These are phyloP conservation scores for Phialophora verrucosa DNA, from an alignment of 2,329 filamentous ascomycete species.

Conservation along the genomic window DNA sequence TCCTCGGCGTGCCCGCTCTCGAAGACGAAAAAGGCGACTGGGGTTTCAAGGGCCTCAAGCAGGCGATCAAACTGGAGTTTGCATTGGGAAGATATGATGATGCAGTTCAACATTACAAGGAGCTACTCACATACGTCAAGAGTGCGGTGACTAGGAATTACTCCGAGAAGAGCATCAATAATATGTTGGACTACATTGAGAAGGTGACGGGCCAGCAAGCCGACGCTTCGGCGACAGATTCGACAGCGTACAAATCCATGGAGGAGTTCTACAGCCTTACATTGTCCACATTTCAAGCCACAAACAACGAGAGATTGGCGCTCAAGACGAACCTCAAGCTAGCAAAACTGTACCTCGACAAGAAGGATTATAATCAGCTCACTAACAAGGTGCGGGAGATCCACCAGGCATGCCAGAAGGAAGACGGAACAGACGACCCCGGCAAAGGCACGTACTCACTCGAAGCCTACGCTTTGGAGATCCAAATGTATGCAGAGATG, in stretches of 20 bases:
- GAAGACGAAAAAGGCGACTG: constrained; percentile 95
- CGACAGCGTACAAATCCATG: constrained; percentile 78
- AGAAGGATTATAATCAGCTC: constrained; percentile 82
- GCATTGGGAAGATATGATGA: constrained; percentile 86
- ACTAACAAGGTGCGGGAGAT: constrained; percentile 85
- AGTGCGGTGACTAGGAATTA: constrained; percentile 97
- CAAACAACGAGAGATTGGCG: constrained; percentile 96
- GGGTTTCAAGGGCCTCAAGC: constrained; percentile 98
- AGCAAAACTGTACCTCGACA: constrained; percentile 85
- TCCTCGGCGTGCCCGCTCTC: constrained; percentile 81
- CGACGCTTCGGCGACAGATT: constrained; percentile 59
- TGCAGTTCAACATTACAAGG: constrained; percentile 88
- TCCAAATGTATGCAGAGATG: constrained; percentile 97
- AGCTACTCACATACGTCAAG: constrained; percentile 96
- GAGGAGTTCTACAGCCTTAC: constrained; percentile 95
- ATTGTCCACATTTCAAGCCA: constrained; percentile 91
- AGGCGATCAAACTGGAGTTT: constrained; percentile 97
- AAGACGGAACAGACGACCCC: constrained; percentile 86
- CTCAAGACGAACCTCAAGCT: constrained; percentile 98
- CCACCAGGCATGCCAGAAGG: constrained; percentile 83
- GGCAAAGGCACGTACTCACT: constrained; percentile 96
- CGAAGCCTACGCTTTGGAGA: constrained; percentile 95
- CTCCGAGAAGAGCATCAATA: constrained; percentile 99
- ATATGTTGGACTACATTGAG: constrained; percentile 97
- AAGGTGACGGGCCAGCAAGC: constrained; percentile 62